Conservation (phyloP, 1,284 basidiomycete species). For the Thelephora terrestris region DNA sequence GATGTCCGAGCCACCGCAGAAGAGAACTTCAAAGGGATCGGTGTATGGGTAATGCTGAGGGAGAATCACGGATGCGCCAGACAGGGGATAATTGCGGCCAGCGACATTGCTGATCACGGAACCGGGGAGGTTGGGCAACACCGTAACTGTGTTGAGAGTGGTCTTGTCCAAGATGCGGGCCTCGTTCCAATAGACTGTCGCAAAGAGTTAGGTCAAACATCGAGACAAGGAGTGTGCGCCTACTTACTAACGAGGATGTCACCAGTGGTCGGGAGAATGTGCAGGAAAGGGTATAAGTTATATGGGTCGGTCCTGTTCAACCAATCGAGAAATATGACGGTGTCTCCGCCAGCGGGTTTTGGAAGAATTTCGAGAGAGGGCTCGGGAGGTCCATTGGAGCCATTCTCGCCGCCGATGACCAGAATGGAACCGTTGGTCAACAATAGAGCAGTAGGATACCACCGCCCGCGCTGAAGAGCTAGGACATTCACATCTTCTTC, state of each 20-base stretch:
- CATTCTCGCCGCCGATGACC: constrained; percentile 63
- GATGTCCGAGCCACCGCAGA: constrained; percentile 66
- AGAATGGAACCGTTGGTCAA: constrained; percentile 62
- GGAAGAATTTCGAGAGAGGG: constrained; percentile 58
- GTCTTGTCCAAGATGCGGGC: constrained; percentile 61
- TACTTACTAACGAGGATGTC: constrained; percentile 55
- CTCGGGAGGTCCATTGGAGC: constrained; percentile 54
- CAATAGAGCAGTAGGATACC: constrained; percentile 62
- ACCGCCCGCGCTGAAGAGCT: constrained; percentile 49
- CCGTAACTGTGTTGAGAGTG: constrained; percentile 48
- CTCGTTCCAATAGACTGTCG: constrained; percentile 64
- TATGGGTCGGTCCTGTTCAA: constrained; percentile 57
- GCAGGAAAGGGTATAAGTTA: constrained; percentile 69
- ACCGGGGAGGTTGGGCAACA: constrained; percentile 63
- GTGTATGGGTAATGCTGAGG: constrained; percentile 65
- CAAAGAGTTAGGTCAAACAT: background rate
- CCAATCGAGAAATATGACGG: constrained; percentile 33
- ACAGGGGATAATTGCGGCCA: constrained; percentile 70
- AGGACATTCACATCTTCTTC: constrained; percentile 46
- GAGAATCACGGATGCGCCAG: constrained; percentile 59
- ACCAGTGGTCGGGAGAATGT: constrained; percentile 49
- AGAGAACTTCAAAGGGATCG: constrained; percentile 52
- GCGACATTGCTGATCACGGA: constrained; percentile 63
- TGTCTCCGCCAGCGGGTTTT: constrained; percentile 31
- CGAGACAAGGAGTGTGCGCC: background rate